Conservation (phyloP, 2,329 filamentous ascomycete species). For the Byssothecium circinans region DNA sequence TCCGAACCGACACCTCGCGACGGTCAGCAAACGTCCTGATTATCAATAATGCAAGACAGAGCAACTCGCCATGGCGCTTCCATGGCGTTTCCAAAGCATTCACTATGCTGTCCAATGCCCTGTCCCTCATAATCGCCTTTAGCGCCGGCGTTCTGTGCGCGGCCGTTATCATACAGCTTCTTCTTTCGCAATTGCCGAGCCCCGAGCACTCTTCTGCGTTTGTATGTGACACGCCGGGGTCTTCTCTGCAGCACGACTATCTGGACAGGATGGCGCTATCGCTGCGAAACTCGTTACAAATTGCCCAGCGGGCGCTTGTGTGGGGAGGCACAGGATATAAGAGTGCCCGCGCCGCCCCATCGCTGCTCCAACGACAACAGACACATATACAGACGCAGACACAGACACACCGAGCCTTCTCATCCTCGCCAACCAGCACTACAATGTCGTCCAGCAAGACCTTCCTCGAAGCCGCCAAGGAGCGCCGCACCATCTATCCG, state of each 20-base stretch:
- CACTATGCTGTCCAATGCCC: not conserved
- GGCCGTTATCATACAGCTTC: constrained; percentile 24
- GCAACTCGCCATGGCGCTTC: too few species aligned
- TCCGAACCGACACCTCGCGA: too few species aligned
- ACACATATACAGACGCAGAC: too few species aligned
- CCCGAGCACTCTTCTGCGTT: not conserved
- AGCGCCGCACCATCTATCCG: constrained; percentile 69
- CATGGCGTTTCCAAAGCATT: not conserved
- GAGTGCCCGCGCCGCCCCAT: constrained; percentile 16
- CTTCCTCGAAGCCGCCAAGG: constrained; percentile 66
- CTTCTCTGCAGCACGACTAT: constrained; percentile 10
- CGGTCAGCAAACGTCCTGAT: too few species aligned
- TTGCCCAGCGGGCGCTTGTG: constrained; percentile 18
- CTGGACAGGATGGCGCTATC: constrained; percentile 32
- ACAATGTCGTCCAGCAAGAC: constrained; percentile 46
- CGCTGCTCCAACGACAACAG: constrained; percentile 7
- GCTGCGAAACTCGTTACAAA: constrained; percentile 40
- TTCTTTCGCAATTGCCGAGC: constrained; percentile 21
- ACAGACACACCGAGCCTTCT: too few species aligned
- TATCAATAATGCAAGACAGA: not conserved
- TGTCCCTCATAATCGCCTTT: not conserved
- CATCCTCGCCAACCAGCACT: constrained; percentile 24
- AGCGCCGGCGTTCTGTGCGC: constrained; percentile 30
- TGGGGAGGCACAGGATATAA: constrained; percentile 21
- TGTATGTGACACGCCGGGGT: constrained; percentile 3